A percentile compares a stretch with the other conserved stretches of the same genome.
phyloP scores from a whole-genome alignment of 495 filamentous ascomycete species.

The Viridothelium virens region DNA sequence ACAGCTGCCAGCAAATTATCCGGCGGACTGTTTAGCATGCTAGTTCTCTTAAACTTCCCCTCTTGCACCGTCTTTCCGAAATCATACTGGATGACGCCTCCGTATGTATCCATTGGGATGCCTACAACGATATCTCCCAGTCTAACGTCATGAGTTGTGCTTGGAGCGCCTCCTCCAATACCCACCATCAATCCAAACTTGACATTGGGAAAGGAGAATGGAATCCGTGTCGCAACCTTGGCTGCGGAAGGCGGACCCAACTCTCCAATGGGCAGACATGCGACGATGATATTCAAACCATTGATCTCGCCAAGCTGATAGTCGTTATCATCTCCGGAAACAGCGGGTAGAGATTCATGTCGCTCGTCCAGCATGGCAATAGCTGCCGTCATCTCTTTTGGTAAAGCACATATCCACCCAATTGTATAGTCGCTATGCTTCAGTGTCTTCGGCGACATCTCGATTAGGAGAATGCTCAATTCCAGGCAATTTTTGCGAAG shows the following conservation, averaged over 20 bases:
- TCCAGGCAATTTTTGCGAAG: too few relatives aligned
- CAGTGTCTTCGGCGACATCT: too few relatives aligned
- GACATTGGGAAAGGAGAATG: constrained; percentile 29
- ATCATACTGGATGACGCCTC: constrained; percentile 19
- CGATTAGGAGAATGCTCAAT: too few relatives aligned
- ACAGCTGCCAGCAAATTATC: constrained; percentile 11
- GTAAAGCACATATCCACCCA: constrained; percentile 46
- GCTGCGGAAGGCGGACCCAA: constrained; percentile 32
- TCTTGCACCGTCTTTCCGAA: constrained; percentile 16
- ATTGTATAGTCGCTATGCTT: constrained; percentile 35
- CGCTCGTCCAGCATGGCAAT: constrained; percentile 42
- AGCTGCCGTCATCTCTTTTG: constrained; percentile 40
- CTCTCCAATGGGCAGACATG: constrained; percentile 35
- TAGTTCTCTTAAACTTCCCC: constrained; percentile 5
- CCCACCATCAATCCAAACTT: constrained; percentile 16
- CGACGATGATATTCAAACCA: constrained; percentile 40
- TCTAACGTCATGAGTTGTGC: constrained; percentile 10
- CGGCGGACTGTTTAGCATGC: constrained; percentile 12
- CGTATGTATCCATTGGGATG: background rate
- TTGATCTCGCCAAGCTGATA: constrained; percentile 37
- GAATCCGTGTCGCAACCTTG: constrained; percentile 29
- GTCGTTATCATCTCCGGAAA: constrained; percentile 28
- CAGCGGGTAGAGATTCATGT: constrained; percentile 28
- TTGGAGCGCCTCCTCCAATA: constrained; percentile 16
- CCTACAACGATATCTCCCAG: constrained; percentile 23